Evolutionary conservation across 192 early-diverging fungal genomes (phyloP), one percentile per base, ranked within the genome.

Genomic region (Thoreauomyces humboldtii): DNA sequence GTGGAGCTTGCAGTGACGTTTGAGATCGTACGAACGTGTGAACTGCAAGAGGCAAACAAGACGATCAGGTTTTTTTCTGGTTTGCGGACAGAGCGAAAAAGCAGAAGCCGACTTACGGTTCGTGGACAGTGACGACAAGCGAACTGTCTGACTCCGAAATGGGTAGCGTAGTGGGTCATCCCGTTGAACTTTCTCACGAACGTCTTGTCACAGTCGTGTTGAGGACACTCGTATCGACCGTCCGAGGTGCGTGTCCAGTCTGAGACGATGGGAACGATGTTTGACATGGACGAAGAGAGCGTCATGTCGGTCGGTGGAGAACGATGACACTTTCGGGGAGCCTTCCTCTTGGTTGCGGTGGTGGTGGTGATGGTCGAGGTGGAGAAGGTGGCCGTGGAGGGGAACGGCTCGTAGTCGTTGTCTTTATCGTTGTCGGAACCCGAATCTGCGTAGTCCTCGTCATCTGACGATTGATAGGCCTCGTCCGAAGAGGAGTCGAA

Each of bases 101-200:
- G 9, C 21, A 63, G 32, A 24, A 7, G 59, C 22, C 12, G 22
- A 38, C 62, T 64, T 35, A 64, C 62, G 6, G 48, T 64, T 7
- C 44, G 37, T n/a, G n/a, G 15, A 47, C 62, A 64, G 7, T 15
- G 14, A 4, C 17, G 34, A 25, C 62, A 64, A 19, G 62, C 21
- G 35, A 51, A 46, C 35, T 46, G 24, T 29, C 62, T 47, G 5
- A 64, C 48, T 31, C 42, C 62, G 32, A 64, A 64, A 42, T 64
- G 62, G 34, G 62, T 64, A 17, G 62, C 62, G 35, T 64, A 64
- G 62, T 64, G 62, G 1, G 62, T 64, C 21, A 27, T 32, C 15
- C 62, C 62, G 62, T 64, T 64, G 48, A 64, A 64, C 21, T 64
- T 64, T 15, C 62, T 15, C 35, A 54, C 34, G 27, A 64, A 64